These are phyloP conservation scores for Naganishia antarctica DNA, from an alignment of 768 basidiomycete species.

Conservation along the genomic window DNA sequence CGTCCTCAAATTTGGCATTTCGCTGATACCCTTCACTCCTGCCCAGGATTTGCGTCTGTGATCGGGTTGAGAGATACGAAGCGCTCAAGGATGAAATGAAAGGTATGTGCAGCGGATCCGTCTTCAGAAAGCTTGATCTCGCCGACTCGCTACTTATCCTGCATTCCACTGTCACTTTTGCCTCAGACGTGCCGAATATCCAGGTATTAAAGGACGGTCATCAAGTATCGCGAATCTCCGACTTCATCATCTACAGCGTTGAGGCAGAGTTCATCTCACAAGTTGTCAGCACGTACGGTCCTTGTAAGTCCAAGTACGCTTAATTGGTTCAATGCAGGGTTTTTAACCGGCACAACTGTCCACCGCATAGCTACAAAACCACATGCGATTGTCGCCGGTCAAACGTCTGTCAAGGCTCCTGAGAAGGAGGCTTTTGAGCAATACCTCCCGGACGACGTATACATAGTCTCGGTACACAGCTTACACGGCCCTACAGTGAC, in stretches of 20 bases:
- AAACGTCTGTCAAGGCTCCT: constrained; percentile 94
- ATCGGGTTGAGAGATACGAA: constrained; percentile 69
- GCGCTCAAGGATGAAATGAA: constrained; percentile 58
- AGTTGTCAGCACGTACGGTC: constrained; percentile 83
- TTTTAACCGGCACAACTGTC: no score
- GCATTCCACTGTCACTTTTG: background rate
- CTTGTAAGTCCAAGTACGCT: constrained; percentile 78
- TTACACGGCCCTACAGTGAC: constrained; percentile 88
- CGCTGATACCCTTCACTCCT: constrained; percentile 6
- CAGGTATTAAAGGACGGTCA: constrained; percentile 74
- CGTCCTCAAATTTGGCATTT: background rate
- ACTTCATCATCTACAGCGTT: constrained; percentile 91
- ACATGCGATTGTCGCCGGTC: constrained; percentile 85
- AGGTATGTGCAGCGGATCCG: background rate
- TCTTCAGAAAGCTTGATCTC: background rate
- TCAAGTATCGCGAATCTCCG: constrained; percentile 76
- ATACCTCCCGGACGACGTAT: constrained; percentile 74
- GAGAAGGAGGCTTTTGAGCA: constrained; percentile 85
- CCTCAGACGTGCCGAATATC: constrained; percentile 59
- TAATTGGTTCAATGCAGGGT: no score
- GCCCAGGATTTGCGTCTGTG: constrained; percentile 85
- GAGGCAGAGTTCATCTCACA: constrained; percentile 79
- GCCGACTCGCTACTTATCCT: background rate
- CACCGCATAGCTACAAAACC: constrained; percentile 71
- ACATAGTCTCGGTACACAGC: constrained; percentile 89